Conservation (phyloP, 805 yeast genomes). For the Yarrowia sp. region DNA sequence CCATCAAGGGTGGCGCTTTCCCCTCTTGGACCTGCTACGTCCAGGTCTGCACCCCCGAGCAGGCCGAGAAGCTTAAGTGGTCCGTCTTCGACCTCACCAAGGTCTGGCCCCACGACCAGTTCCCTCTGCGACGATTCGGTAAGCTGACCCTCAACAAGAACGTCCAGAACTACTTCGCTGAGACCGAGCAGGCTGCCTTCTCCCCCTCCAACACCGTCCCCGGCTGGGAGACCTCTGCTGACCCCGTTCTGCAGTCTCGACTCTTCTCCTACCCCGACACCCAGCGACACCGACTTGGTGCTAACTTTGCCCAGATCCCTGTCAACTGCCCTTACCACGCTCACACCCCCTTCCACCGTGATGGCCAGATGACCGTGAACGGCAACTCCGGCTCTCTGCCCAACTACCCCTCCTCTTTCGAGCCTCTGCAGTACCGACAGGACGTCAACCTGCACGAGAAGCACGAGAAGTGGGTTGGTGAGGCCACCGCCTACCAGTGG, state of each 20-base stretch:
- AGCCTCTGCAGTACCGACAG: conserved; percentile 39
- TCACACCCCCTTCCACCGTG: conserved; percentile 52
- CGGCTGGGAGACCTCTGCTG: conserved; percentile 72
- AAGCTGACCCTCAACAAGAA: conserved; percentile 53
- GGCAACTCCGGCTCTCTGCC: conserved; percentile 52
- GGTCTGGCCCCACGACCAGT: conserved; percentile 56
- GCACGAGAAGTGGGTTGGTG: conserved; percentile 79
- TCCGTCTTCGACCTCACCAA: conserved; percentile 55
- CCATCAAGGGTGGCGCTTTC: conserved; percentile 49
- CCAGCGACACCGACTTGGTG: conserved; percentile 72
- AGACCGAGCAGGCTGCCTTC: conserved; percentile 60
- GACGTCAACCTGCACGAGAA: conserved; percentile 42
- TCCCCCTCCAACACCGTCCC: conserved; percentile 72
- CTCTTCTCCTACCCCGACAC: conserved; percentile 75
- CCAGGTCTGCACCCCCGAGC: conserved; percentile 58
- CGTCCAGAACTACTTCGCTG: conserved; percentile 54
- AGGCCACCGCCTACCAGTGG: conserved; percentile 89
- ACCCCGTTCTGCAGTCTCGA: conserved; percentile 74
- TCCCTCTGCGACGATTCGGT: conserved; percentile 57
- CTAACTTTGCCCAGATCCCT: conserved; percentile 65
- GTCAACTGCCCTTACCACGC: conserved; percentile 59
- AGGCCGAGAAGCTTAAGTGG: conserved; percentile 51
- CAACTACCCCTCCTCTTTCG: conserved; percentile 49
- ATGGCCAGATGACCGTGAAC: conserved; percentile 54
- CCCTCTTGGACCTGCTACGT: conserved; percentile 55